Evolutionary conservation across 1,284 basidiomycete species (phyloP).

Genomic region (Inonotus obliquus): DNA sequence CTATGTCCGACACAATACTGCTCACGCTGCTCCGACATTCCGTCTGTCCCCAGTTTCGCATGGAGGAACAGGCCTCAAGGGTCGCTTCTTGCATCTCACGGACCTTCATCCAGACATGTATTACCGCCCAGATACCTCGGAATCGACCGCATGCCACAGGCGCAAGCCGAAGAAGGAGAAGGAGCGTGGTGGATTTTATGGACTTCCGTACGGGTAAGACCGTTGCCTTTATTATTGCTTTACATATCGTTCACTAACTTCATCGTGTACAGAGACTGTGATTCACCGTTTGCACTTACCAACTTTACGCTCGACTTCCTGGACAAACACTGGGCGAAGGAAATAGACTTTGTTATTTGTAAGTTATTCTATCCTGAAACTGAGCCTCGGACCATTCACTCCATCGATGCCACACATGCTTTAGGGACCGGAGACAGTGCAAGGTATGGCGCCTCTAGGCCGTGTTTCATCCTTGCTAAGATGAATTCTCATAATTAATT

Average conservation of each 20-base stretch:
- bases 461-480: background rate
- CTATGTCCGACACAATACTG: background rate
- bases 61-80: conserved; percentile 39
- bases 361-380: conserved; percentile 19
- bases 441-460: conserved; percentile 44
- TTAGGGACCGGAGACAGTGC: conserved; percentile 91
- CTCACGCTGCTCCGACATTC: background rate
- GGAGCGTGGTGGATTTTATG: conserved; percentile 49
- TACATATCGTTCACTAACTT: conserved; percentile 2
- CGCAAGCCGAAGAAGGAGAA: conserved; percentile 55
- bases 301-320: conserved; percentile 82
- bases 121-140: conserved; percentile 46
- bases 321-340: conserved; percentile 72
- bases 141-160: conserved; percentile 59
- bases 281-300: conserved; percentile 75
- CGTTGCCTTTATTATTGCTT: background rate
- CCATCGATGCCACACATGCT: background rate
- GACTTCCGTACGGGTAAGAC: conserved; percentile 55
- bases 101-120: conserved; percentile 79
- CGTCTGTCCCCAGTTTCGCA: conserved; percentile 5
- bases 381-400: background rate
- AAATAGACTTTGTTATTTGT: conserved; percentile 91
- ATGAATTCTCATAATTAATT: background rate
- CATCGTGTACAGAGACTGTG: conserved; percentile 67
- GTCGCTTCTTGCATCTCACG: conserved; percentile 74